phyloP scores from a whole-genome alignment of 495 filamentous ascomycete species.

The Penicillium turbatum region DNA sequence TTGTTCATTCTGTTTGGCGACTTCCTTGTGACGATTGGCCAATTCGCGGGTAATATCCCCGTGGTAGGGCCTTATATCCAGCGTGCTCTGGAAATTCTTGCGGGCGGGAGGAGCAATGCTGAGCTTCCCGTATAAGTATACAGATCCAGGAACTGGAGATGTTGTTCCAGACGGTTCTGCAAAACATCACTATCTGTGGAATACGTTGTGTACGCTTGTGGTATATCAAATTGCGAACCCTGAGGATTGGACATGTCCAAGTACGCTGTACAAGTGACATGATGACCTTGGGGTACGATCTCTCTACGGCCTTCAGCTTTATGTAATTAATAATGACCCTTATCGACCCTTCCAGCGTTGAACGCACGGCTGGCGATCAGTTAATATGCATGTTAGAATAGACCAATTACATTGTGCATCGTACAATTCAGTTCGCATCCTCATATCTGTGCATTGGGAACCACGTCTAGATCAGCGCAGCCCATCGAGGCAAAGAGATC shows the following conservation, averaged over 20 bases:
- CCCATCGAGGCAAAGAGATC: constrained; percentile 1
- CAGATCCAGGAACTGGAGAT: background rate
- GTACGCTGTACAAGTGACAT: background rate
- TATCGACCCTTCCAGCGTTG: constrained; percentile 1
- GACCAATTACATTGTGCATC: constrained; percentile 7
- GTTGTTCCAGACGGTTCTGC: background rate
- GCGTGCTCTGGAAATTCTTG: constrained; percentile 57
- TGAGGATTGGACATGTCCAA: background rate
- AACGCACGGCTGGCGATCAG: background rate
- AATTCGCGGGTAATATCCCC: constrained; percentile 80
- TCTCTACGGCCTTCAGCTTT: background rate
- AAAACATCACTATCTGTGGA: too few species aligned
- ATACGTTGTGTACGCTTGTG: background rate
- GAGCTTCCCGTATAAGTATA: constrained; percentile 62
- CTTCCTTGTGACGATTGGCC: constrained; percentile 86
- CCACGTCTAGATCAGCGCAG: background rate
- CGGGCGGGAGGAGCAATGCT: constrained; percentile 62
- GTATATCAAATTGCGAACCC: background rate
- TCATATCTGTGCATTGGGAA: background rate
- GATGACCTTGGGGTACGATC: constrained; percentile 12
- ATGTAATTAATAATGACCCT: constrained; percentile 30
- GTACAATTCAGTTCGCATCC: background rate
- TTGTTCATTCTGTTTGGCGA: constrained; percentile 93
- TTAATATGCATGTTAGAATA: constrained; percentile 18
- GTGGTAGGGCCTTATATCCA: constrained; percentile 82